Conservation (phyloP, 768 basidiomycete species). For the Tricholomella constricta region DNA sequence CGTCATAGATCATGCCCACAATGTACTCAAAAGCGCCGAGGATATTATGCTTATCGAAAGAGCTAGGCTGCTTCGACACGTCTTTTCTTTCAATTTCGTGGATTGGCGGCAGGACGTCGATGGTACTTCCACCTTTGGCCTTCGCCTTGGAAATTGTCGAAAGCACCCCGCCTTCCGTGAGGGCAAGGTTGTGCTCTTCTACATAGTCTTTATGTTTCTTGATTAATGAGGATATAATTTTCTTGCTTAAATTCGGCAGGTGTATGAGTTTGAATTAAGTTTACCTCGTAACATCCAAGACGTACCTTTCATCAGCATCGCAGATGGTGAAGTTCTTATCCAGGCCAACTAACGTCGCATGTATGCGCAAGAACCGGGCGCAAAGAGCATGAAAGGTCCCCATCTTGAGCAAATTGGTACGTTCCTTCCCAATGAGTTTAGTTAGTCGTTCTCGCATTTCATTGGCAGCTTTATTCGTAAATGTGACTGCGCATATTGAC, state of each 20-base stretch:
- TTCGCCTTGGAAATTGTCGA: constrained; percentile 78
- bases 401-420: constrained; percentile 56
- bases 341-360: constrained; percentile 58
- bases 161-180: constrained; percentile 56
- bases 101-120: constrained; percentile 29
- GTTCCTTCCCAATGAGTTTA: constrained; percentile 64
- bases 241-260: constrained; percentile 50
- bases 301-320: constrained; percentile 78
- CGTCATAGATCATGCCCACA: constrained; percentile 55
- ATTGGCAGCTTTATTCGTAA: constrained; percentile 88
- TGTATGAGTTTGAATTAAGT: not conserved
- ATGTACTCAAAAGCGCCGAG: constrained; percentile 39
- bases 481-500: constrained; percentile 78
- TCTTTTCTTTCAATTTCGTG: constrained; percentile 15
- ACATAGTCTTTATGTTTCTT: constrained; percentile 57
- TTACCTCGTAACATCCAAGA: not conserved
- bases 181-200: constrained; percentile 42
- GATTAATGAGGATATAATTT: constrained; percentile 58
- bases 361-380: constrained; percentile 67
- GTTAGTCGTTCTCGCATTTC: constrained; percentile 41
- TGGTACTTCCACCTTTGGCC: constrained; percentile 60
- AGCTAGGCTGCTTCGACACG: not conserved
- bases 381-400: constrained; percentile 84
- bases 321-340: constrained; percentile 79
- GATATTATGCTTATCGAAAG: not conserved